Conservation (phyloP, 2,329 filamentous ascomycete genomes). For the Botrytis pseudocinerea region DNA sequence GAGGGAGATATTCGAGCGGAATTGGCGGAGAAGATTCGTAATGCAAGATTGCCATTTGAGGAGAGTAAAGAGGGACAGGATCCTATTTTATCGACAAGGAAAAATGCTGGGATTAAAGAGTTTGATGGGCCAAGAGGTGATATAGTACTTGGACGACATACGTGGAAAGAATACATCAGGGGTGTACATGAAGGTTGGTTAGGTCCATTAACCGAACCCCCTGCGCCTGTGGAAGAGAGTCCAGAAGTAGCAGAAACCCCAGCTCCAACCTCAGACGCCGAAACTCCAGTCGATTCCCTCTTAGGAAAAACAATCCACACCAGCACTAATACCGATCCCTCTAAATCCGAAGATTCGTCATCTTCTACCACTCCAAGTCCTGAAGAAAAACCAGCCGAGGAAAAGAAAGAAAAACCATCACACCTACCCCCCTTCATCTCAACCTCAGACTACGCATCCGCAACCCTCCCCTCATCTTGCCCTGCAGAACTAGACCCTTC, state of each 20-base stretch:
- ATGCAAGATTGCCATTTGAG: slow-evolving; percentile 54
- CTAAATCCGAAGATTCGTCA: slow-evolving; percentile 23
- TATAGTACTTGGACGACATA: slow-evolving; percentile 83
- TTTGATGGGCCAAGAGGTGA: slow-evolving; percentile 79
- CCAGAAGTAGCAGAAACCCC: slow-evolving; percentile 19
- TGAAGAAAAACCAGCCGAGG: slow-evolving; percentile 41
- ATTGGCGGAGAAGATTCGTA: slow-evolving; percentile 81
- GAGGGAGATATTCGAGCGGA: slow-evolving; percentile 91
- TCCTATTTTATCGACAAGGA: slow-evolving; percentile 63
- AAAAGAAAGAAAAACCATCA: slow-evolving; percentile 57
- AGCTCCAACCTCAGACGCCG: slow-evolving; percentile 8
- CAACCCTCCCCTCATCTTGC: slow-evolving; percentile 62
- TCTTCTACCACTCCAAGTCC: slow-evolving; percentile 18
- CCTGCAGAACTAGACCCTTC: slow-evolving; percentile 74
- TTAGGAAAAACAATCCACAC: slow-evolving; percentile 36
- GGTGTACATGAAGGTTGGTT: slow-evolving; percentile 97
- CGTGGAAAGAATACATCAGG: slow-evolving; percentile 96
- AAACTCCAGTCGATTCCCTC: slow-evolving; percentile 32
- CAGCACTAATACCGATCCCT: slow-evolving; percentile 34
- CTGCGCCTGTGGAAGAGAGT: slow-evolving; percentile 40
- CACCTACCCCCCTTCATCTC: slow-evolving; percentile 75
- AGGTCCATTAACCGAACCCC: slow-evolving; percentile 71
- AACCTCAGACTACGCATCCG: slow-evolving; percentile 68
- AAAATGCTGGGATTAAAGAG: slow-evolving; percentile 65
- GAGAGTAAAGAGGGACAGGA: slow-evolving; percentile 50